Base-by-base conservation (phyloP, 495 filamentous ascomycete species). In the Astrocystis sublimbata region DNA sequence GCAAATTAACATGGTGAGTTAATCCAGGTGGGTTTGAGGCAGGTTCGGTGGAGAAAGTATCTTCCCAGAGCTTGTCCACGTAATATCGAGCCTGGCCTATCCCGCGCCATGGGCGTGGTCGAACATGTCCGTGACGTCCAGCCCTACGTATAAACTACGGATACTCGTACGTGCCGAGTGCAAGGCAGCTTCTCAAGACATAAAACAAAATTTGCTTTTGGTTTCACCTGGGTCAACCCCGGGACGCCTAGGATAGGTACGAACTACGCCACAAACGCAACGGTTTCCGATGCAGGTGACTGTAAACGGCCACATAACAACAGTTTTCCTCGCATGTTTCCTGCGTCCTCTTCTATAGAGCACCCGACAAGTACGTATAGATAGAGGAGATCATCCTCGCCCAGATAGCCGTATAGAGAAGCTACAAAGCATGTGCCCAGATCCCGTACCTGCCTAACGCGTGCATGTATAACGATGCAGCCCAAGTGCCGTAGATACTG, bases 371-470 rank as follows among this genome's bases (percentile, higher is more conserved):
- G 10, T 26, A 10, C 9, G 28, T 38, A 9, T 28, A 24, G 26
- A 42, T 15, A 17, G 17, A 58, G 56, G 56, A n/a, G n/a, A 24
- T 33, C 35, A 24, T 26, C 31, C 28, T 31, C 58, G 58, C 43
- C 24, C 26, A 49, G 42, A 30, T 31, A 6, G 15, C 46, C 46
- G 35, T 33, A 60, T 36, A 23, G n/a, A 51, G 46, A 41, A 50
- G 58, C 58, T 60, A 60, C 58, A 60, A 35, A 51, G n/a, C 58
- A 60, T 60, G 46, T 60, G 58, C 35, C 33, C 24, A 38, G 36
- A 60, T 33, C 36, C 12, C 52, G 46, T 51, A 60, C 58, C 58
- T 60, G 58, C 58, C 58, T 60, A 60, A 60, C 58, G 58, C 41
- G 58, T 60, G 58, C 58, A 50, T 30, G 33, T 19, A 41, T 60